Evolutionary conservation across 2,329 filamentous ascomycete species (phyloP).

Genomic region (Ophiostoma sp.): DNA sequence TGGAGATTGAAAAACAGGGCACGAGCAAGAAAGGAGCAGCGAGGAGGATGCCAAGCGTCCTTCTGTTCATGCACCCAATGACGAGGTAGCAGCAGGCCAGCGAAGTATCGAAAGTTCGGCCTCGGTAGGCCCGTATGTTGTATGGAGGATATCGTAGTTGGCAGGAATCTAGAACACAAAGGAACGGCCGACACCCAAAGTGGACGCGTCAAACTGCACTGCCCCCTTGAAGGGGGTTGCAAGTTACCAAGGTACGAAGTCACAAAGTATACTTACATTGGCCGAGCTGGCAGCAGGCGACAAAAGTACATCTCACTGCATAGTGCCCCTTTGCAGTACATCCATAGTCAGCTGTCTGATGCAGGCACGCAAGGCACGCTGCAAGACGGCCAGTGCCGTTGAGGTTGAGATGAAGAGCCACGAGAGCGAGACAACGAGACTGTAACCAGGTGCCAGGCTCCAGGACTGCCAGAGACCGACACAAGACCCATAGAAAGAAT

Average conservation of each 20-base stretch:
- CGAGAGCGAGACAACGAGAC: neutral
- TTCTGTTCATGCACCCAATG: neutral
- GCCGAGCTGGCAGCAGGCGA: neutral
- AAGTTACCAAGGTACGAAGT: neutral
- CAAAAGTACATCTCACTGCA: too few species aligned
- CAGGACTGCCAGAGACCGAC: neutral
- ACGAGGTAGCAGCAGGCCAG: neutral
- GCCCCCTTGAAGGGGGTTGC: neutral
- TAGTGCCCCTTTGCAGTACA: neutral
- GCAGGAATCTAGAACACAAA: constrained; percentile 5
- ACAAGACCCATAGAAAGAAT: neutral
- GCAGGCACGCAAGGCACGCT: neutral
- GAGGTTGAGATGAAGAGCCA: neutral
- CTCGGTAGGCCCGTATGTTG: neutral
- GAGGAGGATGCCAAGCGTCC: neutral
- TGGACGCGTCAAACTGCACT: constrained; percentile 8
- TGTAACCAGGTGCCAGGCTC: neutral
- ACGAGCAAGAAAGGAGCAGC: neutral
- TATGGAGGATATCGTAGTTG: neutral
- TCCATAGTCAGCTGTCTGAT: neutral
- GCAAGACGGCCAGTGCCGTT: neutral
- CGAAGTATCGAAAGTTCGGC: neutral
- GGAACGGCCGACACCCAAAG: neutral
- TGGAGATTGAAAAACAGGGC: neutral
- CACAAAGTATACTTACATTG: too few species aligned